A percentile compares a stretch with the other conserved stretches of the same genome.
These are phyloP conservation scores for Neopestalotiopsis sp. DNA, from an alignment of 2,329 filamentous ascomycete species.

Conservation along the genomic window DNA sequence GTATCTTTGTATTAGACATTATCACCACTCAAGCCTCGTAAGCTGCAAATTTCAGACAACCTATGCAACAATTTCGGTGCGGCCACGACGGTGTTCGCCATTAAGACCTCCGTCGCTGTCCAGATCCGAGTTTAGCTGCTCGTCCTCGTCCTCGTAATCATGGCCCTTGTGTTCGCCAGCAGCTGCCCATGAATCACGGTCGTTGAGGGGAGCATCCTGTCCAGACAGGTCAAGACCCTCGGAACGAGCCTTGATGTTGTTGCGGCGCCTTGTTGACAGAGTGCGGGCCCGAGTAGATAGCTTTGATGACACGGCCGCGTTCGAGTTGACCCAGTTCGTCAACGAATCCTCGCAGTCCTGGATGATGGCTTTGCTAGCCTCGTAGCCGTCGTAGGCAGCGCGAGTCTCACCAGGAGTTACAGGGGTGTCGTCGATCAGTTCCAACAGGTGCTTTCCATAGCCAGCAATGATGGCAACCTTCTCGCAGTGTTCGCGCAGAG, in stretches of 20 bases:
- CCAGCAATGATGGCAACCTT: slow-evolving; percentile 98
- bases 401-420: slow-evolving; percentile 97
- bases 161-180: slow-evolving; percentile 67
- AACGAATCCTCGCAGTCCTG: slow-evolving; percentile 98
- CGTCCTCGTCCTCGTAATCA: slow-evolving; percentile 67
- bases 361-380: slow-evolving; percentile 98
- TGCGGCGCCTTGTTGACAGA: slow-evolving; percentile 82
- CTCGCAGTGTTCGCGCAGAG: slow-evolving; percentile 94
- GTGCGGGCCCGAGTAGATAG: slow-evolving; percentile 87
- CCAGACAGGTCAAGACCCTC: slow-evolving; percentile 80
- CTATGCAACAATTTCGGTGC: slow-evolving; percentile 58
- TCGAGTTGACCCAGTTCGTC: slow-evolving; percentile 94
- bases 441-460: slow-evolving; percentile 97
- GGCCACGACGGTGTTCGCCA: slow-evolving; percentile 62
- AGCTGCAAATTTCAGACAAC: background rate
- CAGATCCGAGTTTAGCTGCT: slow-evolving; percentile 59
- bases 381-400: slow-evolving; percentile 95
- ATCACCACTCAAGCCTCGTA: slow-evolving; percentile 1
- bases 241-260: slow-evolving; percentile 69
- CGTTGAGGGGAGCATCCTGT: slow-evolving; percentile 81
- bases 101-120: slow-evolving; percentile 60
- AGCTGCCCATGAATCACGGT: slow-evolving; percentile 84
- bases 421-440: slow-evolving; percentile 94
- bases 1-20: slow-evolving; percentile 18
- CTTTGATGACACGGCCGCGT: slow-evolving; percentile 85